Base-by-base conservation (phyloP, 2,329 filamentous ascomycete species). In the Aureobasidium sp. region DNA sequence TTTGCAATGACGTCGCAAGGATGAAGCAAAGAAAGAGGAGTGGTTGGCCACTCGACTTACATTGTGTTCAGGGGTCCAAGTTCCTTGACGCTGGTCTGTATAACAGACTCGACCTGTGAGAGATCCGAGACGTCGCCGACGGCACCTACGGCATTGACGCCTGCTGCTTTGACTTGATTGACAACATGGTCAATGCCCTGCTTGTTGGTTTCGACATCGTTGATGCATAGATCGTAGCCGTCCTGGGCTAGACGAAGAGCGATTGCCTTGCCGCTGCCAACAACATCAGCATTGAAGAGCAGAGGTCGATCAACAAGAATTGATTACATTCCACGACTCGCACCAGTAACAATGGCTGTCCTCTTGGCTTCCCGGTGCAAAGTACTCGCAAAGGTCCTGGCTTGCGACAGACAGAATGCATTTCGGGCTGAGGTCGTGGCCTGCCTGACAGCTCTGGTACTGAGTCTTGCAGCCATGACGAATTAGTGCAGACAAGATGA, bases 151-250 rank as follows among this genome's bases (percentile, higher is more conserved):
- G 84, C 77, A 50, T 79, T 80, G 29, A 81, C 74, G 1, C 81
- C 83, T 10, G 81, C 72, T 3, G 69, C 63, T 60, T 79, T 71
- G 59, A 87, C 83, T 65, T 86, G 78, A 25, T 78, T 72, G 10
- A 79, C 81, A 0, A 79, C 71, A 27, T 80, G 76, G 57, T 85
- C 79, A 63, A 83, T 81, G 1, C 75, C 79, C 4, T 77, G 66
- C 55, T 78, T 72, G 65, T 86, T 83, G 15, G 79, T 75, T 32
- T 75, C 65, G 16, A 88, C 74, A 65, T 88, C 86, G 69, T 87
- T 88, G 65, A 89, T 75, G 67, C 83, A 86, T 54, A 89, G 76
- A 65, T 84, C 78, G 73, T 88, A 89, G 59, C 86, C 86, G 64
- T 88, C 86, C 27, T 77, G 73, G 6, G 85, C 85, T 16, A 89